A percentile compares a stretch with the other conserved stretches of the same genome.
Conservation (phyloP, 2,329 filamentous ascomycete species). For the Eutypella sp. region DNA sequence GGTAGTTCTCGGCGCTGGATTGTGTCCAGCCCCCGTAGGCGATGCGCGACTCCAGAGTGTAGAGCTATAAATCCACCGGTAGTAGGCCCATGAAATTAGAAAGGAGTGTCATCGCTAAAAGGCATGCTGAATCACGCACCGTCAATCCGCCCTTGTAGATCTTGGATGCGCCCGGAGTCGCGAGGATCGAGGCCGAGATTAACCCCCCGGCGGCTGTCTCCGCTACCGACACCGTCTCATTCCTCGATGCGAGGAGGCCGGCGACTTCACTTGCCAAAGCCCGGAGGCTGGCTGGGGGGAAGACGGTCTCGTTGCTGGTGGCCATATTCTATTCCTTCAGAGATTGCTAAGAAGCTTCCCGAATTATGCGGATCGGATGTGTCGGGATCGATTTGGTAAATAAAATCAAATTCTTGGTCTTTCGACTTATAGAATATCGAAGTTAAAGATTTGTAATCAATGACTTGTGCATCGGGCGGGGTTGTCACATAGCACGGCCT, state of each 20-base stretch:
- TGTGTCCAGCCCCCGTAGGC: slow-evolving; percentile 58
- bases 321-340: neutral
- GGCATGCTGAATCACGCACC: neutral
- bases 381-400: too few relatives aligned
- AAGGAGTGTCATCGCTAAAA: neutral
- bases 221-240: slow-evolving; percentile 55
- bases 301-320: slow-evolving; percentile 4
- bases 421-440: too few relatives aligned
- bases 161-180: slow-evolving; percentile 51
- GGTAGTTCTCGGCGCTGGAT: slow-evolving; percentile 45
- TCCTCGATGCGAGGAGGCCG: slow-evolving; percentile 46
- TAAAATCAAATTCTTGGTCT: too few relatives aligned
- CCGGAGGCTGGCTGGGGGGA: slow-evolving; percentile 31
- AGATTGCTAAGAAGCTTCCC: too few relatives aligned
- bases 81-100: neutral
- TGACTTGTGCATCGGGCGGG: too few relatives aligned
- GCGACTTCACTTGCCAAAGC: slow-evolving; percentile 44
- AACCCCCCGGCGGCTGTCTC: slow-evolving; percentile 63
- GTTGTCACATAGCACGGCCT: too few relatives aligned
- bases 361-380: too few relatives aligned
- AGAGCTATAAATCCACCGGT: slow-evolving; percentile 31
- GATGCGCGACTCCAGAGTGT: slow-evolving; percentile 53
- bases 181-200: slow-evolving; percentile 53
- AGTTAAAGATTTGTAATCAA: too few relatives aligned
- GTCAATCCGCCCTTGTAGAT: slow-evolving; percentile 61